Base-by-base conservation (phyloP, 192 early-diverging fungal species). In the Coemansia sp. region DNA sequence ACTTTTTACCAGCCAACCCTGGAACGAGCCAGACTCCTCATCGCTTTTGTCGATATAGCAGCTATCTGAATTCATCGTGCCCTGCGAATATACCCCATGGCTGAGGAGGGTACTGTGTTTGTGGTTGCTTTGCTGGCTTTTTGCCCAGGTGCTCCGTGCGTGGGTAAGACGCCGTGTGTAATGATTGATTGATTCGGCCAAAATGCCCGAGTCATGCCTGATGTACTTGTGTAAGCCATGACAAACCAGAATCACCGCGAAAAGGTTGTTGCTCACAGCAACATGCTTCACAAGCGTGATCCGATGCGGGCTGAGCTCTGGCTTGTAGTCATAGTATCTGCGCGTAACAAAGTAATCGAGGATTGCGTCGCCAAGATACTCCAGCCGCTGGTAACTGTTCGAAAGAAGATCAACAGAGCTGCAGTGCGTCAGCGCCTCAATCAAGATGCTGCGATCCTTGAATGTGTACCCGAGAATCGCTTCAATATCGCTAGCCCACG, bases 361-460 rank as follows among this genome's bases (percentile, higher is more conserved):
- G 20, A 95, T 75, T 0, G 87, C 90, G 54, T 89, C 87, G 40
- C 94, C 95, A 40, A 96, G 63, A 61, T 89, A 96, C 77, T 98
- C 95, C 10, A 98, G 82, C 9, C 95, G 86, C 74, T 98, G 90
- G 68, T 95, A 98, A 69, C 89, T 91, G 36, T 84, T 82, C 3
- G 84, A 77, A 6, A 53, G 42, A 1, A 82, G 73, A 34, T 85
- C 76, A 15, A 82, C 79, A 3, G 77, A 62, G 70, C 88, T 91
- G 23, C 91, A 87, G 61, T 97, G 95, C 0, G 95, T 95, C 53
- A 97, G 69, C 0, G 94, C 95, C 59, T 97, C 91, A 4, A 79
- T 68, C 38, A 92, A 69, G 27, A 94, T 59, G 3, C 71, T 40
- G 4, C 80, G 85, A 42, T 91, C 81, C 40, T 86, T 82, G 81